These are phyloP conservation scores for Apiotrichum sp. DNA, from an alignment of 1,284 basidiomycete species.

Conservation along the genomic window DNA sequence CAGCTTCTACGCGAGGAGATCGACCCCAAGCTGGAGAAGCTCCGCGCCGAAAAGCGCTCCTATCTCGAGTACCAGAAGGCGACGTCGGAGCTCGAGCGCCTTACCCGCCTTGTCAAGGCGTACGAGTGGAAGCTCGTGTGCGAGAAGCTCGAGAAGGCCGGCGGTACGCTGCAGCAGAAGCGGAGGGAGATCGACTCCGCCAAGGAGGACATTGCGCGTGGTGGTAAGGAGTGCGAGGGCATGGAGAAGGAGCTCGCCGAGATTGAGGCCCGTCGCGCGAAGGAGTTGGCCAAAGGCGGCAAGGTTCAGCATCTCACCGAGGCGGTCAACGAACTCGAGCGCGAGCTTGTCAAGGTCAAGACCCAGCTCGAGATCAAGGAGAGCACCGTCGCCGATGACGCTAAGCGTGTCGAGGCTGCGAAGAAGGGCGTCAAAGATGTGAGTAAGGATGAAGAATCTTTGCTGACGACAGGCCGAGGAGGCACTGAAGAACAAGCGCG, in stretches of 20 bases:
- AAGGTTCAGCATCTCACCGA: constrained; percentile 74
- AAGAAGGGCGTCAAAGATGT: constrained; percentile 61
- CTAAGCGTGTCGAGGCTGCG: constrained; percentile 56
- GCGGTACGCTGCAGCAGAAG: constrained; percentile 38
- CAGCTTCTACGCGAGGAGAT: constrained; percentile 81
- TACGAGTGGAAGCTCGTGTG: constrained; percentile 81
- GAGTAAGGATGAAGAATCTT: constrained; percentile 20
- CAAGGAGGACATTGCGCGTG: constrained; percentile 44
- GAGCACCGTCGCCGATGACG: constrained; percentile 73
- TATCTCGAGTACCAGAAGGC: constrained; percentile 90
- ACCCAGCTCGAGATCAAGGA: constrained; percentile 83
- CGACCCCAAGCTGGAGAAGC: constrained; percentile 85
- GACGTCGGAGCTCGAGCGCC: constrained; percentile 79
- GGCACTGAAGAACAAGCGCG: constrained; percentile 56
- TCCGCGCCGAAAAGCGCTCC: constrained; percentile 82
- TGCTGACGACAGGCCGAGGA: constrained; percentile 53
- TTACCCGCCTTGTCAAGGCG: constrained; percentile 78
- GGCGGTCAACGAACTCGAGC: constrained; percentile 69
- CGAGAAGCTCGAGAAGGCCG: constrained; percentile 51
- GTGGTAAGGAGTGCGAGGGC: constrained; percentile 51
- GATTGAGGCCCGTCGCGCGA: constrained; percentile 58
- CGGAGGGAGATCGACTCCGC: constrained; percentile 36
- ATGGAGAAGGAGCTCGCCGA: constrained; percentile 58
- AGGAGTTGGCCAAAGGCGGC: constrained; percentile 64
- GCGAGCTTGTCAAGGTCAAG: constrained; percentile 76